Evolutionary conservation across 1,284 basidiomycete genomes (phyloP), one percentile per base, ranked within the genome.

Genomic region (Cystobasidium pallidum): DNA sequence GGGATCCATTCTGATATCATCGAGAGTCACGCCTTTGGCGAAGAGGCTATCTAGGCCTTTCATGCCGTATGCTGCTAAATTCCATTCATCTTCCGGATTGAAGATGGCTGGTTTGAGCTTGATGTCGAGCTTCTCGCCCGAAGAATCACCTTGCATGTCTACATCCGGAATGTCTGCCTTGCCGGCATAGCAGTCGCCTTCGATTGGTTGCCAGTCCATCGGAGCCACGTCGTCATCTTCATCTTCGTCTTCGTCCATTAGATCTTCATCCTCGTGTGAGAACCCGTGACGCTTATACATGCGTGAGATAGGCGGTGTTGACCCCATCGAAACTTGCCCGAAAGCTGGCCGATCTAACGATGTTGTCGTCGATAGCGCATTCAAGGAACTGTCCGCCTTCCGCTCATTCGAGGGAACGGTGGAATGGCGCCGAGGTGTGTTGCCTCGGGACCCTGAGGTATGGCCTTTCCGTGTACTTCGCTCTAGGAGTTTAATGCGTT

Each of bases 41-140:
- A 71, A 71, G 7, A 71, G 49, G 8, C 61, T 32, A n/a, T 71
- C 68, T 21, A 71, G 51, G 0, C 68, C 68, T 30, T 59, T 63
- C 30, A 64, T 64, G 11, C 62, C 62, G 24, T 64, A 64, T 17
- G 61, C 49, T 36, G 41, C 49, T 21, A 71, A 41, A 57, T 64
- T 39, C 68, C 68, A 71, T 26, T 64, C 51, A n/a, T 71, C 61
- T 4, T 55, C 51, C 3, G 68, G 68, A 36, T 71, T 64, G 68
- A 71, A 71, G 68, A 71, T 32, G n/a, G 68, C 59, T 24, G 68
- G 68, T 34, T 61, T 36, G 3, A 71, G 26, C n/a, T 63, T 34
- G n/a, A 71, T 66, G 7, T 45, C 51, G 3, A 21, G 30, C 11
- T 32, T n/a, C 28, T 36, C 10, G 21, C n/a, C n/a, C 15, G 30